Evolutionary conservation across 768 basidiomycete species (phyloP).

Genomic region (Xerocomus brunneocitrinus): DNA sequence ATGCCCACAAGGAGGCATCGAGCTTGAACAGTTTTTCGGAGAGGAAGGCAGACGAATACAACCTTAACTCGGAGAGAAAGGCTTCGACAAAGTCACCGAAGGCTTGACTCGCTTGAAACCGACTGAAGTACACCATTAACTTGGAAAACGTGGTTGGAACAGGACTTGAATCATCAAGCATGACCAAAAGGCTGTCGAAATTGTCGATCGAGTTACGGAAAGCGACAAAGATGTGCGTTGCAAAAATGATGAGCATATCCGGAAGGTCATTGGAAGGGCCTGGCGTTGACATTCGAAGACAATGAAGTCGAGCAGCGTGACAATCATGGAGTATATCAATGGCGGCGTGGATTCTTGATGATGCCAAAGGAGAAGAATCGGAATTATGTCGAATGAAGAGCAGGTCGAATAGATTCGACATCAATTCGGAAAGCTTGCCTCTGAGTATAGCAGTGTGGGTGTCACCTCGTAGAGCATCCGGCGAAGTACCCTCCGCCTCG

Average conservation of each 20-base stretch:
- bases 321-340: conserved; percentile 28
- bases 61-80: conserved; percentile 23
- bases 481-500: background rate
- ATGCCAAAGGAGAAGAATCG: background rate
- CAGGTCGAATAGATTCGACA: conserved; percentile 22
- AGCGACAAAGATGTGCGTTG: conserved; percentile 16
- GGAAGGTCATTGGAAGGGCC: conserved; percentile 15
- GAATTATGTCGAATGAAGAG: conserved; percentile 9
- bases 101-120: conserved; percentile 5
- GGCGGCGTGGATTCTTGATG: conserved; percentile 9
- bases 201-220: conserved; percentile 8
- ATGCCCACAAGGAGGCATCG: conserved; percentile 51
- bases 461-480: background rate
- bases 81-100: conserved; percentile 15
- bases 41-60: conserved; percentile 30
- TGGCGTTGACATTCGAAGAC: conserved; percentile 3
- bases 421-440: conserved; percentile 18
- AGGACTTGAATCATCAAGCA: conserved; percentile 29
- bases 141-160: conserved; percentile 29
- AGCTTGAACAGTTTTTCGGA: conserved; percentile 35
- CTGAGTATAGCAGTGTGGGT: conserved; percentile 7
- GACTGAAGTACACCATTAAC: conserved; percentile 22
- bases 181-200: conserved; percentile 14
- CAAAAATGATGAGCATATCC: conserved; percentile 23
- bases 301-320: conserved; percentile 17